These are phyloP conservation scores for Thelonectria blattea DNA, from an alignment of 2,329 filamentous ascomycete species.

Conservation along the genomic window DNA sequence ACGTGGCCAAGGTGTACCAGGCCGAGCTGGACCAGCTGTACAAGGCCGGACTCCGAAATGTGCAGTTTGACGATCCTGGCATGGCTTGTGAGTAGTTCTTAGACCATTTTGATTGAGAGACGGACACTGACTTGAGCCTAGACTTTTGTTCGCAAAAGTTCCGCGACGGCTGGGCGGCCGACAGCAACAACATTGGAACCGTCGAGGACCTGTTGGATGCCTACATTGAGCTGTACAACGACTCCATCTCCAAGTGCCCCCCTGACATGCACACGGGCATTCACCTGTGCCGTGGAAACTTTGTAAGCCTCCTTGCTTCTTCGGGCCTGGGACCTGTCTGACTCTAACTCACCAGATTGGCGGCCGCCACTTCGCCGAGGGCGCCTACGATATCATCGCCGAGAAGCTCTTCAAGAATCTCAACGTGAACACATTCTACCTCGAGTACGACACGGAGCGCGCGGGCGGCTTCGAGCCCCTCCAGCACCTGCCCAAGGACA, in stretches of 20 bases:
- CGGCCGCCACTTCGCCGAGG: constrained; percentile 69
- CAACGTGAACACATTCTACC: constrained; percentile 70
- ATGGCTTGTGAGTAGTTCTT: constrained; percentile 63
- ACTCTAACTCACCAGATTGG: constrained; percentile 48
- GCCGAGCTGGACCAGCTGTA: constrained; percentile 67
- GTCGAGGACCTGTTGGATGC: constrained; percentile 74
- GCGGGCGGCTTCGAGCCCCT: constrained; percentile 71
- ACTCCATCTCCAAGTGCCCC: constrained; percentile 67
- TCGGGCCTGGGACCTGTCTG: too few relatives aligned
- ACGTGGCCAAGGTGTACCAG: constrained; percentile 70
- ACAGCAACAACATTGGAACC: constrained; percentile 69
- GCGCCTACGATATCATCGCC: constrained; percentile 71
- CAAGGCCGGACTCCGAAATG: constrained; percentile 66
- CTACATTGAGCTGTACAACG: constrained; percentile 80
- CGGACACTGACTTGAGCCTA: constrained; percentile 39
- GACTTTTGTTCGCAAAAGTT: constrained; percentile 78
- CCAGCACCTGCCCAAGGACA: constrained; percentile 63
- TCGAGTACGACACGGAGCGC: constrained; percentile 71
- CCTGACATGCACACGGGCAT: constrained; percentile 77
- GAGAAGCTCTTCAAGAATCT: constrained; percentile 69
- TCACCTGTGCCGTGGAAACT: constrained; percentile 75
- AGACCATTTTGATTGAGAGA: accelerated
- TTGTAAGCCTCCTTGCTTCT: constrained; percentile 38
- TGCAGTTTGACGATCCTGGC: constrained; percentile 72
- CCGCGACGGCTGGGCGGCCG: constrained; percentile 71